phyloP scores from a whole-genome alignment of 176 grass and related monocot genomes.

The Chrysopogon serrulatus region DNA sequence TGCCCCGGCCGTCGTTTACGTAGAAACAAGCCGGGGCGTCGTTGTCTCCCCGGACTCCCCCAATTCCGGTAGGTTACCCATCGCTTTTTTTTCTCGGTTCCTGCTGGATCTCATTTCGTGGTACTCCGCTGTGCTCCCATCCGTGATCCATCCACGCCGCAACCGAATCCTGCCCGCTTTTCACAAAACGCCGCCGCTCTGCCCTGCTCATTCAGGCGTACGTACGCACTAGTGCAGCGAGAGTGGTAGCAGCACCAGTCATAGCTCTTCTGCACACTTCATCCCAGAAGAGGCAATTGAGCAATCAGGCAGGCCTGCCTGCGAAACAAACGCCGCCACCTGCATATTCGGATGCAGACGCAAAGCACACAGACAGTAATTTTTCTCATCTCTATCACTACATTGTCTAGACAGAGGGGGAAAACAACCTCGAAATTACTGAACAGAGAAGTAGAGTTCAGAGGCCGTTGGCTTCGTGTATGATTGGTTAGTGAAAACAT shows the following conservation, averaged over 20 bases:
- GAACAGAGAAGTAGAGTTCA: not conserved
- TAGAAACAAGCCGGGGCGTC: slow-evolving; percentile 15
- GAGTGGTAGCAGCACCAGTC: not conserved
- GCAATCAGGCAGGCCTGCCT: not conserved
- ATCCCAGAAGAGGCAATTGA: not conserved
- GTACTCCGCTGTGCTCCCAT: not conserved
- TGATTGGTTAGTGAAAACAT: not conserved
- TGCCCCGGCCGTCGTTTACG: not conserved
- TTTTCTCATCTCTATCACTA: not conserved
- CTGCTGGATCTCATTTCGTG: slow-evolving; percentile 43
- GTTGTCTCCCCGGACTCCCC: slow-evolving; percentile 17
- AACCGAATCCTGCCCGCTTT: slow-evolving; percentile 14
- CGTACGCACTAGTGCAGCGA: too few relatives aligned
- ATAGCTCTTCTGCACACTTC: not conserved
- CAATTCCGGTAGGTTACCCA: slow-evolving; percentile 33
- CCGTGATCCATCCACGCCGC: slow-evolving; percentile 31
- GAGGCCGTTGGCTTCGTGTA: too few relatives aligned
- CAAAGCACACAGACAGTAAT: not conserved
- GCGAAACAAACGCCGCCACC: not conserved
- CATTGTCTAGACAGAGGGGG: not conserved
- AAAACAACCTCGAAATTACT: not conserved
- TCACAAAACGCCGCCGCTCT: not conserved
- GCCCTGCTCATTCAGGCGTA: not conserved
- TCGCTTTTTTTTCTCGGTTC: slow-evolving; percentile 28
- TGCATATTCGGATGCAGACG: not conserved